Evolutionary conservation across 495 filamentous ascomycete species (phyloP).

Genomic region (Penicilliopsis zonata): DNA sequence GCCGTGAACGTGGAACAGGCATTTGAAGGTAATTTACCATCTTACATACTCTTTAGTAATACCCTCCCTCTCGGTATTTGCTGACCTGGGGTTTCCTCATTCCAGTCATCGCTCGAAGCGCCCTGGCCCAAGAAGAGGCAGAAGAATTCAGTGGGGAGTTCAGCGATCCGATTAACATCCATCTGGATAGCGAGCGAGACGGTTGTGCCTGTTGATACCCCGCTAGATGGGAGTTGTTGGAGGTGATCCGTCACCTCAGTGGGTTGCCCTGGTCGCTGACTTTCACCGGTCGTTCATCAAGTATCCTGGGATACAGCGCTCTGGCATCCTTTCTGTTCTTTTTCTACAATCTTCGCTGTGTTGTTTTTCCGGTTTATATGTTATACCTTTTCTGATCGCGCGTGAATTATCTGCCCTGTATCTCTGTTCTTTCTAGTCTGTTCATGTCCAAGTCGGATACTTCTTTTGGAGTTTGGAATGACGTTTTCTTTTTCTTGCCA

Average conservation of each 20-base stretch:
- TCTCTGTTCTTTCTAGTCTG: slow-evolving; percentile 1
- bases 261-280: not conserved
- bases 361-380: slow-evolving; percentile 6
- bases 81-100: slow-evolving; percentile 2
- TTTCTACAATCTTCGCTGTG: slow-evolving; percentile 4
- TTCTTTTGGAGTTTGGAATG: slow-evolving; percentile 19
- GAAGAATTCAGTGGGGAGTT: slow-evolving; percentile 89
- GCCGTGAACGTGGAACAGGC: slow-evolving; percentile 97
- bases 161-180: slow-evolving; percentile 93
- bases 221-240: not conserved
- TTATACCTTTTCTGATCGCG: slow-evolving; percentile 7
- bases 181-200: slow-evolving; percentile 80
- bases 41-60: not conserved
- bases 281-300: too few species aligned
- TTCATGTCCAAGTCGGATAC: not conserved
- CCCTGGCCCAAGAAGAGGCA: slow-evolving; percentile 89
- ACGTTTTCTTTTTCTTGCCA: not conserved
- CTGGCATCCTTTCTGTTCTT: not conserved
- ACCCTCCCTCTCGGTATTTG: not conserved
- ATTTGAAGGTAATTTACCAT: slow-evolving; percentile 93
- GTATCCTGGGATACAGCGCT: not conserved
- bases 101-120: slow-evolving; percentile 91
- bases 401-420: slow-evolving; percentile 3
- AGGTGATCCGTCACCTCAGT: too few species aligned
- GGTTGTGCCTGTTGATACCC: slow-evolving; percentile 75